Evolutionary conservation across 148 eudicot species (phyloP), one percentile per base, ranked within the genome.

Genomic region (Rhododendron molle): DNA sequence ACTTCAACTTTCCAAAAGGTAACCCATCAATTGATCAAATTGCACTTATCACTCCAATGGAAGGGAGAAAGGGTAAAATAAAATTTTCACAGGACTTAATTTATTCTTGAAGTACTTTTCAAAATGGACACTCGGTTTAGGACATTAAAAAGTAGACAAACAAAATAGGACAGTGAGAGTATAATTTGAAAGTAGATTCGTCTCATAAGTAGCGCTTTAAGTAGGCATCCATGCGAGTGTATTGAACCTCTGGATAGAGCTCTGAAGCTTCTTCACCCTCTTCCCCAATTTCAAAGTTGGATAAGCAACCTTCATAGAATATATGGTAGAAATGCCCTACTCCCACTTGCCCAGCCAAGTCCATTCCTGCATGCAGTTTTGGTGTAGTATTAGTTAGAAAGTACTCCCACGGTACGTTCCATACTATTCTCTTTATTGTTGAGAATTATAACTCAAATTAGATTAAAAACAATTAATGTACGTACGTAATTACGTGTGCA

Each of bases 311-410:
- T 62, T 93, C 95, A 28, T 93, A 93, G 87, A 84, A 93, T 13
- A 93, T 86, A 77, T 93, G 95, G 65, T 90, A 93, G 81, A 93
- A 88, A 85, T 92, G 95, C 34, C 92, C 91, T 3, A 91, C 62
- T 83, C 88, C 95, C 26, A 90, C 95, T 89, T 90, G 91, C 1
- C 15, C 26, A 49, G 88, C 91, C 56, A 67, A 88, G 30, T 89
- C 93, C 83, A 87, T 62, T 10, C 79, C 95, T 93, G 83, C 36
- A 34, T 34, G 36, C 89, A 81, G 11, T 46, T 79, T 58, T 78
- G 11, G 7, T 73, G 4, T 47, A 54, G 47, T 40, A 40, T 12
- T 50, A 50, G 56, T 12, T 50, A 50, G 15, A 50, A 12, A 50
- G 4, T 14, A 50, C 56, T 50, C 15, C 18, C 56, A 3, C 56